Evolutionary conservation across 2,329 filamentous ascomycete genomes (phyloP), one percentile per base, ranked within the genome.

Genomic region (Pestalotiopsis sp.): DNA sequence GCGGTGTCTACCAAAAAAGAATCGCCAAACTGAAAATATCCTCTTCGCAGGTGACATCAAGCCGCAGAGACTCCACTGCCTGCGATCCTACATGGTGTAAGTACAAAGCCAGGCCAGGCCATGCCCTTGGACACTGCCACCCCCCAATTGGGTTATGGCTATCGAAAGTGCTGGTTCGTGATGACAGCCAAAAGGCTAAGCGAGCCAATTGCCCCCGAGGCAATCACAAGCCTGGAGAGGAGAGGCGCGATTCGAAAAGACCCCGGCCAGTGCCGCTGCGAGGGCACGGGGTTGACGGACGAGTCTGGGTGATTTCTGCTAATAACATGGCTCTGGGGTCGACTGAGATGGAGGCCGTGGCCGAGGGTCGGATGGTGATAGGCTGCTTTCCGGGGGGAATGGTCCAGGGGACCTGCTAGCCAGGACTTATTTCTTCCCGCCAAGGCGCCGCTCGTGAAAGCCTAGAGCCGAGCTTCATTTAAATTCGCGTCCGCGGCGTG

Each of bases 161-260:
- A 23, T 23, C 41, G 38, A 36, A 31, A 7, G 36, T 27, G n/a
- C 61, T 49, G 61, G 61, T 64, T 64, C 61, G 61, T 49, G 61
- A 64, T 64, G 61, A 64, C 61, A 64, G 61, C 61, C 61, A 64
- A 49, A 45, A 49, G 12, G 38, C 11, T 49, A 64, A 64, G 61
- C 61, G 61, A 64, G 38, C 61, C 61, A 64, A 64, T 64, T 64
- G 61, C 41, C 36, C 41, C 11, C n/a, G 2, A 23, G n/a, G 20
- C 20, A 20, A 38, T 23, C 20, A 31, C 3, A 41, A 45, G 39
- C 31, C 61, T 64, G 39, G 61, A 31, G 41, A 52, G 39, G 61
- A 31, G 41, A 52, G 45, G 20, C 45, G 38, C 11, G 14, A 20
- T 52, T 20, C 12, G 11, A 49, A 20, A 23, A n/a, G 38, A 52